A percentile compares a stretch with the other conserved stretches of the same genome.
These are phyloP conservation scores for Didymella glomerata DNA, from an alignment of 2,329 filamentous ascomycete species.

Conservation along the genomic window DNA sequence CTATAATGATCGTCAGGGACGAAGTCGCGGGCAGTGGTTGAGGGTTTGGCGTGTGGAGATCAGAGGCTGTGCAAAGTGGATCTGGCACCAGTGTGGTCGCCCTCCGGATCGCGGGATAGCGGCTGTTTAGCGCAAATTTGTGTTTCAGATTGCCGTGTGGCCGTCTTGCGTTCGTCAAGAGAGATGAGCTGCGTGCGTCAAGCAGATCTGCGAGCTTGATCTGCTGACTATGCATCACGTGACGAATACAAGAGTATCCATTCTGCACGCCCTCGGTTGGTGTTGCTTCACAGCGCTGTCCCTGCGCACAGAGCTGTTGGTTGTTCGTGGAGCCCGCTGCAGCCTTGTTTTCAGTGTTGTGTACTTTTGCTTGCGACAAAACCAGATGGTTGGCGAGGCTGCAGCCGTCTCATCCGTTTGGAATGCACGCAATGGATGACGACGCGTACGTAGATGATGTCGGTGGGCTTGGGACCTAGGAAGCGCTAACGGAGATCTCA, in stretches of 20 bases:
- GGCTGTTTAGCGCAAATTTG: constrained; percentile 12
- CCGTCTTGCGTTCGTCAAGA: constrained; percentile 11
- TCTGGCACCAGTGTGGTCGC: not conserved
- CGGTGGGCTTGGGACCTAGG: constrained; percentile 12
- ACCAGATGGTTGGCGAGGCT: constrained; percentile 8
- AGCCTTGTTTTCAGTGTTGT: not conserved
- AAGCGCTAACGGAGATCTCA: constrained; percentile 20
- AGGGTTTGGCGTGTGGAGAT: constrained; percentile 17
- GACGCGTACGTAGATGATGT: constrained; percentile 15
- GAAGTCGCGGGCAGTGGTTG: constrained; percentile 3
- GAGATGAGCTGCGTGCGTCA: constrained; percentile 14
- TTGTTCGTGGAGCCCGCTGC: not conserved
- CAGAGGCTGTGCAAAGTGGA: constrained; percentile 22
- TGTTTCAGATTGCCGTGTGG: constrained; percentile 18
- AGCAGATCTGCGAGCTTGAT: not conserved
- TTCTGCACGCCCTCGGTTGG: not conserved
- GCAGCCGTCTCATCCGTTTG: constrained; percentile 8
- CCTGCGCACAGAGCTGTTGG: not conserved
- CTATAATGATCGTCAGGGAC: constrained; percentile 20
- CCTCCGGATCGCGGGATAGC: constrained; percentile 14
- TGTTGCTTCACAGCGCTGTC: not conserved
- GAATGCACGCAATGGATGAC: constrained; percentile 24
- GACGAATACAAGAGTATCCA: not conserved
- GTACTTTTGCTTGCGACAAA: not conserved
- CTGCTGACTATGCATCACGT: constrained; percentile 3